Base-by-base conservation (phyloP, 371 early-diverging fungal genomes). In the Polyrhizophydium stewartii region DNA sequence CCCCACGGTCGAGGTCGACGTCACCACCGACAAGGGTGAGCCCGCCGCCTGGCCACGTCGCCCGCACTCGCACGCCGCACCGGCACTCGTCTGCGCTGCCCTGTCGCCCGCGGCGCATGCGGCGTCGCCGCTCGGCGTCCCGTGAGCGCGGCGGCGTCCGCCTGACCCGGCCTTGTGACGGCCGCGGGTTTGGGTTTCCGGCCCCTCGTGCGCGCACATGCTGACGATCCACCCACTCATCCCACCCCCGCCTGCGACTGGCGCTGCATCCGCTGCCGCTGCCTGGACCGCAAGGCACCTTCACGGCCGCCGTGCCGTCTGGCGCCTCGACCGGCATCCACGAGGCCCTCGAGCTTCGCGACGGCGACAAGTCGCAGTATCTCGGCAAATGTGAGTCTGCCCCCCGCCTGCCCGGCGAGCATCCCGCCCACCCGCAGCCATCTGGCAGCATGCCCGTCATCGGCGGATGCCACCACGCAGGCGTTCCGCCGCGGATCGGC, bases 291-390 rank as follows among this genome's bases (percentile, higher is more conserved):
- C 9, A 64, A 71, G 79, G 85, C 66, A 76, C 89, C 62, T 94
- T 94, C 88, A 91, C 95, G 64, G 94, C 97, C 51, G 96, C 92
- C 63, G 98, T 97, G 38, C 99, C 99, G 58, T 95, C 96, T 65
- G 99, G 99, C 69, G 99, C 99, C 49, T 98, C 98, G 52, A 98
- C 98, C 52, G 99, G 99, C 68, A 82, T 97, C 69, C 92, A 98
- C 80, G 99, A 99, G 84, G 99, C 98, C 43, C 84, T 92, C 50
- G 98, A 98, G 80, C 88, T 99, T 61, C 92, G 97, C 66, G 97
- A 98, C 68, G 83, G 83, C 33, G 87, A 88, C 82, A 90, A 92
- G 74, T 53, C 68, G 46, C 79, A 82, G 53, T 98, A 97, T 75
- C 72, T 92, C 64, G 99, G 99, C 79, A 97, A 98, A 85, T 91